Evolutionary conservation across 1,139 yeast species (phyloP).

Genomic region (Lodderomyces metapsilosis): DNA sequence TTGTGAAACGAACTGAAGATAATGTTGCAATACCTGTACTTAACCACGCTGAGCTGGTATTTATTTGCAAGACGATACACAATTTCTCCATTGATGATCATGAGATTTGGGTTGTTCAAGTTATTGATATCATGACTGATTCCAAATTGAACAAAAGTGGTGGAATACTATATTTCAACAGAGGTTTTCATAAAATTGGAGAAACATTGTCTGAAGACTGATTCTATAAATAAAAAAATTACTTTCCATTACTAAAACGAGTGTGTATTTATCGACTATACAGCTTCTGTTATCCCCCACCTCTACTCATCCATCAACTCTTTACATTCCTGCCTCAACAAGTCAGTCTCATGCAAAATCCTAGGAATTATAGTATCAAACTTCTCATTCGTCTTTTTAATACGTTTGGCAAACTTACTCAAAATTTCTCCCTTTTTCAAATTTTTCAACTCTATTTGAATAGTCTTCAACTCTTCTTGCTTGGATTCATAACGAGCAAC

Average conservation of each 20-base stretch:
- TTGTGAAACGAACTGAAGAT: constrained; percentile 8
- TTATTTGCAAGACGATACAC: constrained; percentile 59
- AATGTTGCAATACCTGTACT: constrained; percentile 55
- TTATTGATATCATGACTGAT: constrained; percentile 45
- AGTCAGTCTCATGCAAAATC: constrained; percentile 23
- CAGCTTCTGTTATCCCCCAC: neutral
- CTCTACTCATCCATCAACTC: constrained; percentile 8
- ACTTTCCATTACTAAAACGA: no score
- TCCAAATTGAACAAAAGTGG: constrained; percentile 35
- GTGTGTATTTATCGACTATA: neutral
- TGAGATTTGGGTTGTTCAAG: constrained; percentile 83
- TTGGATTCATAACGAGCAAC: constrained; percentile 23
- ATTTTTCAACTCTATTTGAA: constrained; percentile 28
- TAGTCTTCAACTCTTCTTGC: constrained; percentile 25
- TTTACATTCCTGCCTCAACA: constrained; percentile 14
- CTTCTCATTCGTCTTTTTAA: constrained; percentile 34
- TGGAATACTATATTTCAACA: constrained; percentile 64
- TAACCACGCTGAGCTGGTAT: constrained; percentile 55
- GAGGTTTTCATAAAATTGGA: constrained; percentile 62
- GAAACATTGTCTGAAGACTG: constrained; percentile 22
- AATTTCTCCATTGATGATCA: constrained; percentile 70
- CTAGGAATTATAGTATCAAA: constrained; percentile 39
- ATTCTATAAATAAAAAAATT: neutral
- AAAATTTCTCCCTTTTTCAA: constrained; percentile 29
- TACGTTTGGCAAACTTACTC: constrained; percentile 28